Conservation (phyloP, 108 stramenopile species). For the Seminavis robusta region DNA sequence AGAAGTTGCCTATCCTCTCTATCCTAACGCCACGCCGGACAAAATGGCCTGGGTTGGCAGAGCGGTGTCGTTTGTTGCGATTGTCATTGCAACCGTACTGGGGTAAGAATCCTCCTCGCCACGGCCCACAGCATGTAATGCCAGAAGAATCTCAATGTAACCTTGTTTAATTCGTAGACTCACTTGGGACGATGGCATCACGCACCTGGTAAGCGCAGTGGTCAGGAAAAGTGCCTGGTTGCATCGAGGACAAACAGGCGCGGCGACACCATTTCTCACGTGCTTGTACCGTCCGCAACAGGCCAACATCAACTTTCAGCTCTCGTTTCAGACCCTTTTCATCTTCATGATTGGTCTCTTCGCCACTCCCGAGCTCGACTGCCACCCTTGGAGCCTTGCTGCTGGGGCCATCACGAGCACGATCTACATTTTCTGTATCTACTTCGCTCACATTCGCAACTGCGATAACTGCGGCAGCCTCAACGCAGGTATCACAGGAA, state of each 20-base stretch:
- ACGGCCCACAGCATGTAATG: too few relatives aligned
- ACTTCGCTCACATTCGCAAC: not conserved
- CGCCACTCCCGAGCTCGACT: not conserved
- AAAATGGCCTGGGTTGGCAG: constrained; percentile 24
- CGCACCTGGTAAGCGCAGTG: too few relatives aligned
- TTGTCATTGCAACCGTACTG: constrained; percentile 3
- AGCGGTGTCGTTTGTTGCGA: constrained; percentile 11
- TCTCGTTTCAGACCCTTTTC: constrained; percentile 8
- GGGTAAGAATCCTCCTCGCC: too few relatives aligned
- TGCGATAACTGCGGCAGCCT: not conserved
- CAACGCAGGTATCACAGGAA: constrained; percentile 6
- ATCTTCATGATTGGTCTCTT: constrained; percentile 18
- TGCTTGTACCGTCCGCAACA: too few relatives aligned
- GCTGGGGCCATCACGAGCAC: not conserved
- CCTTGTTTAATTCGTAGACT: too few relatives aligned
- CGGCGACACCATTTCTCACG: too few relatives aligned
- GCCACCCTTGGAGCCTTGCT: not conserved
- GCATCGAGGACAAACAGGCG: too few relatives aligned
- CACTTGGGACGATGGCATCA: constrained; percentile 14
- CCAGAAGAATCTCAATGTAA: too few relatives aligned
- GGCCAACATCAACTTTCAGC: constrained; percentile 10
- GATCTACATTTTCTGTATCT: not conserved
- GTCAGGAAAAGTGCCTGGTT: too few relatives aligned
- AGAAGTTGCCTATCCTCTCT: constrained; percentile 22
- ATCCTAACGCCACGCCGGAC: not conserved